Evolutionary conservation across 148 eudicot species (phyloP).

Genomic region (Dianthus caryophyllus): DNA sequence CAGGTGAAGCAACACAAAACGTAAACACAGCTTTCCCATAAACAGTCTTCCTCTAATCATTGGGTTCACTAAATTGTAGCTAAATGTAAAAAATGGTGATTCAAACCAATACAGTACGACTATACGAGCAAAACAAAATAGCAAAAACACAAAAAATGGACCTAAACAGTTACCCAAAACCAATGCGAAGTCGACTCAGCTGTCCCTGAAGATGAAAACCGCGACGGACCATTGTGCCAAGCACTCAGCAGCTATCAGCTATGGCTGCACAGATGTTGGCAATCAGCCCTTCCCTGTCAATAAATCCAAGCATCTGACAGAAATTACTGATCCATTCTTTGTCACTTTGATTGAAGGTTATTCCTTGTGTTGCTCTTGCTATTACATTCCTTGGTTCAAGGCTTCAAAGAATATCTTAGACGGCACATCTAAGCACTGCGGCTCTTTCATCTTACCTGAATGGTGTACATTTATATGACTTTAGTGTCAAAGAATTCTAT

Average conservation of each 20-base stretch:
- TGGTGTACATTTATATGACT: constrained; percentile 50
- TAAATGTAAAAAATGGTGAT: no score
- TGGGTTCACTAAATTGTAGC: no score
- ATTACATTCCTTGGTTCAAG: constrained; percentile 66
- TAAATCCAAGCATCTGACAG: constrained; percentile 11
- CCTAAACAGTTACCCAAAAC: constrained; percentile 61
- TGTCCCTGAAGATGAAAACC: constrained; percentile 38
- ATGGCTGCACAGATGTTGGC: constrained; percentile 87
- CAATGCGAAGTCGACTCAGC: constrained; percentile 68
- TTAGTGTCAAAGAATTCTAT: not conserved
- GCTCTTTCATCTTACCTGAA: constrained; percentile 83
- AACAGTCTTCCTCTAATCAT: constrained; percentile 2
- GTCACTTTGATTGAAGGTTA: constrained; percentile 42
- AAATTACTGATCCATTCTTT: constrained; percentile 17
- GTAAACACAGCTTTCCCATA: not conserved
- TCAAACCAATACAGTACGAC: no score
- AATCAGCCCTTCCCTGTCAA: constrained; percentile 68
- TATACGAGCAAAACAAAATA: not conserved
- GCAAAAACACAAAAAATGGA: not conserved
- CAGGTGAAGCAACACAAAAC: not conserved
- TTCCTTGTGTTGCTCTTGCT: constrained; percentile 65
- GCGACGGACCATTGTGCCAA: constrained; percentile 69
- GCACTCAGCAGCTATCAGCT: constrained; percentile 70
- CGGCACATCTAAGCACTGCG: constrained; percentile 69
- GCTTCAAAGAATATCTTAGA: constrained; percentile 69